These are phyloP conservation scores for Areca catechu DNA, from an alignment of 176 grass and related monocot genomes.

Conservation along the genomic window DNA sequence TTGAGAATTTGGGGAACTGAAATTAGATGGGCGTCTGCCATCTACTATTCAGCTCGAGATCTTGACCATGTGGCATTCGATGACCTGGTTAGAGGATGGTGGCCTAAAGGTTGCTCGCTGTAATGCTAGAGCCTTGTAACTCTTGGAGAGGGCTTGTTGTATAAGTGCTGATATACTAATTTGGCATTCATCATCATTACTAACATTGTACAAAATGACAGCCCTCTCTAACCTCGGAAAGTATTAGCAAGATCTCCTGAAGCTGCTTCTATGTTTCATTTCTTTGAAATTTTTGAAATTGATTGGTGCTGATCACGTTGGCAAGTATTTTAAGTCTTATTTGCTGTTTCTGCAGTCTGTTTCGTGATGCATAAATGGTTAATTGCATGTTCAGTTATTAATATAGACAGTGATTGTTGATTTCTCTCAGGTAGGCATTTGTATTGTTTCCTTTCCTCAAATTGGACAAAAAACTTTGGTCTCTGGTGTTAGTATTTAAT, in stretches of 20 bases:
- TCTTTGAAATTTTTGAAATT: not conserved
- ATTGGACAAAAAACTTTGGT: too few species aligned
- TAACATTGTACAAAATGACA: constrained; percentile 5
- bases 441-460: too few species aligned
- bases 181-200: not conserved
- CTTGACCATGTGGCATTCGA: not conserved
- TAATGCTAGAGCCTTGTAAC: constrained; percentile 7
- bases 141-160: not conserved
- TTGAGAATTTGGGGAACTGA: not conserved
- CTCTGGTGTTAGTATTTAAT: too few species aligned
- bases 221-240: constrained; percentile 1
- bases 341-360: not conserved
- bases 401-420: too few species aligned
- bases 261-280: not conserved
- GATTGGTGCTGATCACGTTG: constrained; percentile 1
- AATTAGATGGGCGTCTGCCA: not conserved
- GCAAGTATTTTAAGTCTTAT: not conserved
- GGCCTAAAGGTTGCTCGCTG: not conserved
- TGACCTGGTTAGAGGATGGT: not conserved
- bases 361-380: constrained; percentile 2
- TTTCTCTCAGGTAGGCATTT: too few species aligned
- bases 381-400: too few species aligned
- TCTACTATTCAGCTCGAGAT: not conserved
- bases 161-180: constrained; percentile 5
- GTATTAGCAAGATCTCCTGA: not conserved